phyloP scores from a whole-genome alignment of 2,329 filamentous ascomycete genomes.

The Sarocladium strictum region DNA sequence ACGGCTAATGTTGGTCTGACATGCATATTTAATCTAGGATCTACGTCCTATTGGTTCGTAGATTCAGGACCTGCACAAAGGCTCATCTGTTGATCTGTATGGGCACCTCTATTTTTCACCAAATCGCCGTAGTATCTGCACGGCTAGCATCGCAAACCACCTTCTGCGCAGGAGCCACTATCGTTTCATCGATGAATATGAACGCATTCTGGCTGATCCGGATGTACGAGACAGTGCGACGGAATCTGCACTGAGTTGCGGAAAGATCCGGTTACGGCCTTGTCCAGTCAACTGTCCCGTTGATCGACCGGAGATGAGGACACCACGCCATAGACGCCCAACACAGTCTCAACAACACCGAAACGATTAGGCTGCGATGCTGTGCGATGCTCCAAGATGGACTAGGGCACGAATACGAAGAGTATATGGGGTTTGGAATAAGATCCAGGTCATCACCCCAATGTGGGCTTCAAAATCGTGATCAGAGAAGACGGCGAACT shows the following conservation, averaged over 20 bases:
- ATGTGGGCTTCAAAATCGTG: neutral
- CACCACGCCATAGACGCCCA: neutral
- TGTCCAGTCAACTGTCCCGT: too few species aligned
- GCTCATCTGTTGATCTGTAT: too few species aligned
- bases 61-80: neutral
- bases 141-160: too few species aligned
- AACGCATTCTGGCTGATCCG: too few species aligned
- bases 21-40: neutral
- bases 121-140: too few species aligned
- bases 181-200: too few species aligned
- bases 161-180: too few species aligned
- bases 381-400: neutral
- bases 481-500: neutral
- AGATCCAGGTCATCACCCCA: neutral
- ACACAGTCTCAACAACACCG: neutral
- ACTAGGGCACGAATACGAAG: neutral
- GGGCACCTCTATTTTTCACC: too few species aligned
- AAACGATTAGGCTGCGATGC: conserved; percentile 1
- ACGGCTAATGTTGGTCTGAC: neutral
- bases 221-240: too few species aligned
- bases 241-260: neutral
- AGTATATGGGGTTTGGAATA: neutral
- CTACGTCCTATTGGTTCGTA: neutral
- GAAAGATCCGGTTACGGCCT: too few species aligned
- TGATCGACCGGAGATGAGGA: neutral